Base-by-base conservation (phyloP, 129 eudicot genomes). In the Tagetes patula region DNA sequence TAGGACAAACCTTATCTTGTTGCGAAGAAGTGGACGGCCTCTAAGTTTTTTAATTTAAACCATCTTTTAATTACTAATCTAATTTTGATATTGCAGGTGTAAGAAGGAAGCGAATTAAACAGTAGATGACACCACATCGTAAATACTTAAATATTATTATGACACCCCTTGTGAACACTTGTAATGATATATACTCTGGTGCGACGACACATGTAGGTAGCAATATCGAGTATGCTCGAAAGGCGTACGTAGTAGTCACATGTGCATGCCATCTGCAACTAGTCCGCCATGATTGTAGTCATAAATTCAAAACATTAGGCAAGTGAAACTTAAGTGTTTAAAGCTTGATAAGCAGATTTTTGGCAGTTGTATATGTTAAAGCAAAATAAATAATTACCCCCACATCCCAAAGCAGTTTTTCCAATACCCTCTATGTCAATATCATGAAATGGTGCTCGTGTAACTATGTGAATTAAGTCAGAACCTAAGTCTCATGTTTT, bases 151-250 rank as follows among this genome's bases (percentile, higher is more conserved):
- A 20, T 20, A 20, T 20, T 20, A 67, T 67, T 67, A 8, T 8
- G 71, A 67, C 71, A 67, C 52, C 71, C 42, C 55, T 30, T 36
- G 69, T 3, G 12, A 67, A 36, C 71, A 42, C 55, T 30, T 36
- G 69, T 3, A 12, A 2, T 38, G 36, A 36, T 62, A 13, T 37
- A 12, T 36, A 62, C 10, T 11, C 36, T 62, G 10, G 46, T 36
- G 46, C 37, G 4, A 30, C 37, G 10, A 42, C 50, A 65, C 39
- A 66, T 27, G 71, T 37, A 65, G 53, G 53, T 65, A 66, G 71
- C 55, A 46, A 45, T 45, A 67, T 45, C 34, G 70, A 37, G 42
- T 7, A 42, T 30, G 12, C 52, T 43, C 9, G 3, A 20, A 9
- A 67, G 38, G 27, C 13, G 71, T 10, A 27, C 31, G 71, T 10